Evolutionary conservation across 78 protist genomes (phyloP).

Genomic region (Dictyostelium firmibasis): DNA sequence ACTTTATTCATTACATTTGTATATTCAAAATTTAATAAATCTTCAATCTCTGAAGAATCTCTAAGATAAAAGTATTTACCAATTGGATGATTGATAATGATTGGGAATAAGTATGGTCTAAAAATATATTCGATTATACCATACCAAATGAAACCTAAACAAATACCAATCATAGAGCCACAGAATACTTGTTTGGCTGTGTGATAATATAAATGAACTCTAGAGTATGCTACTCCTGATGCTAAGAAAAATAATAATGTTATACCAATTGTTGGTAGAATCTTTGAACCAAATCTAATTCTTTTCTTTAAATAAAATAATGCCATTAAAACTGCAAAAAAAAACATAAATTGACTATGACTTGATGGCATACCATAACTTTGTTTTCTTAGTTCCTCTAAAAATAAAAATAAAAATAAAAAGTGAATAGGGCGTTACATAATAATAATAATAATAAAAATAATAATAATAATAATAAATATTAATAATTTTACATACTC

Average conservation of each 20-base stretch:
- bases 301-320: constrained; percentile 23
- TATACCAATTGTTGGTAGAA: not conserved
- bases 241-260: constrained; percentile 27
- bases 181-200: constrained; percentile 51
- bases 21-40: constrained; percentile 55
- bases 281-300: not conserved
- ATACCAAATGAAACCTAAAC: constrained; percentile 29
- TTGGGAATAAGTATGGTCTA: constrained; percentile 60
- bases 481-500: not conserved
- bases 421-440: not conserved
- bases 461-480: not conserved
- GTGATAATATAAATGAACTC: constrained; percentile 63
- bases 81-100: constrained; percentile 36
- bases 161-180: constrained; percentile 38
- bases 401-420: not conserved
- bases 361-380: constrained; percentile 85
- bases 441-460: not conserved
- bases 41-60: constrained; percentile 32
- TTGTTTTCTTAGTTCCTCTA: constrained; percentile 65
- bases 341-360: constrained; percentile 83
- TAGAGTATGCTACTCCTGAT: constrained; percentile 62
- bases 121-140: constrained; percentile 20
- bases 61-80: constrained; percentile 64
- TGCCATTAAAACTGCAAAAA: constrained; percentile 69
- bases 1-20: constrained; percentile 8